phyloP scores from a whole-genome alignment of 2,329 filamentous ascomycete genomes.

The Anthostomella pinea region DNA sequence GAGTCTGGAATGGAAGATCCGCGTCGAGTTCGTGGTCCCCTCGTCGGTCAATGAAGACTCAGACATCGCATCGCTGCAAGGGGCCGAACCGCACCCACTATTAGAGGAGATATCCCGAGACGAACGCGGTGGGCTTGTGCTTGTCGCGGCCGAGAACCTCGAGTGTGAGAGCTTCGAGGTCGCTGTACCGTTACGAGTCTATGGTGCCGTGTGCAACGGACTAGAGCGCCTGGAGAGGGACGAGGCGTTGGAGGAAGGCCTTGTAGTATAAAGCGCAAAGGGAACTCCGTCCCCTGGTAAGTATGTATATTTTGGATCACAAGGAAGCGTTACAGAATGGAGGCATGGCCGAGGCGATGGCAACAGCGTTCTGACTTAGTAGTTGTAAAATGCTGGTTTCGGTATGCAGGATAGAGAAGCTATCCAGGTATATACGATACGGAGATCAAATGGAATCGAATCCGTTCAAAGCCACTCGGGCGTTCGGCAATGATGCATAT shows the following conservation, averaged over 20 bases:
- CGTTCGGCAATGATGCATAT: too few relatives aligned
- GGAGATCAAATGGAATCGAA: too few relatives aligned
- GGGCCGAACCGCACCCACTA: conserved; percentile 46
- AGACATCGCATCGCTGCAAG: conserved; percentile 17
- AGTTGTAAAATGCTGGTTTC: too few relatives aligned
- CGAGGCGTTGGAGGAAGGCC: conserved; percentile 46
- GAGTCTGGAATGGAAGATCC: conserved; percentile 81
- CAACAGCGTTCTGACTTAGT: too few relatives aligned
- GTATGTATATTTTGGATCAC: too few relatives aligned
- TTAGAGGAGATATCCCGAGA: conserved; percentile 77
- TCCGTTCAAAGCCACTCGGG: too few relatives aligned
- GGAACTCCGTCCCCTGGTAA: too few relatives aligned
- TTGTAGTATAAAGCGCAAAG: conserved; percentile 20
- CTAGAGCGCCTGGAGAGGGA: conserved; percentile 56
- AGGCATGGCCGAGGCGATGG: too few relatives aligned
- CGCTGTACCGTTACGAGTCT: conserved; percentile 78
- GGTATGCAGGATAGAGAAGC: too few relatives aligned
- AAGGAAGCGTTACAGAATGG: too few relatives aligned
- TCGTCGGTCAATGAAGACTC: conserved; percentile 30
- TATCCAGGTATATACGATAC: too few relatives aligned
- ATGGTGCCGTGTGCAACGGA: conserved; percentile 60
- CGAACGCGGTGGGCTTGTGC: conserved; percentile 69
- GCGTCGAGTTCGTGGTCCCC: conserved; percentile 89
- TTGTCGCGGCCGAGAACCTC: conserved; percentile 75
- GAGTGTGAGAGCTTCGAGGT: conserved; percentile 90